Evolutionary conservation across 2,329 filamentous ascomycete species (phyloP).

Genomic region (Fonsecaea multimorphosa): DNA sequence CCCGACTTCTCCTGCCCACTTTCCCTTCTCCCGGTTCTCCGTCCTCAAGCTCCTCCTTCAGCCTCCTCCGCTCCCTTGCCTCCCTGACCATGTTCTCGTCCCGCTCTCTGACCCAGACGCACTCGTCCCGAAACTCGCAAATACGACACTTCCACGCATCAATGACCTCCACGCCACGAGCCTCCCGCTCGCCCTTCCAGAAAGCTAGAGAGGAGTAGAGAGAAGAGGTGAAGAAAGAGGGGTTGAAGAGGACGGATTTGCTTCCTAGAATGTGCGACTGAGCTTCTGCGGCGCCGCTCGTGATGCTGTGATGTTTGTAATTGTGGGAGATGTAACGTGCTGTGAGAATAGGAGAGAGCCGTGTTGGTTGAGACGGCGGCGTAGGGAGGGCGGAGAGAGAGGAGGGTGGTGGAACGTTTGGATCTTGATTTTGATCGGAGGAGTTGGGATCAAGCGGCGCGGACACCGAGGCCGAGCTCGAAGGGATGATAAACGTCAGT

Average conservation of each 20-base stretch:
- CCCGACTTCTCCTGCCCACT: slow-evolving; percentile 25
- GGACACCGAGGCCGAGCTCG: slow-evolving; percentile 34
- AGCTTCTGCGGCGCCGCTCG: slow-evolving; percentile 27
- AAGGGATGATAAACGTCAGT: slow-evolving; percentile 53
- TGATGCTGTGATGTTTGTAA: slow-evolving; percentile 29
- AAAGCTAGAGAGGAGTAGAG: slow-evolving; percentile 75
- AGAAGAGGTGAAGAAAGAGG: slow-evolving; percentile 67
- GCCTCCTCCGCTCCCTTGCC: slow-evolving; percentile 45
- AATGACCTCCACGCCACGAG: slow-evolving; percentile 77
- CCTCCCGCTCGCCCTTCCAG: slow-evolving; percentile 79
- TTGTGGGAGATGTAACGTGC: slow-evolving; percentile 51
- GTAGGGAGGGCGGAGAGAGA: slow-evolving; percentile 45
- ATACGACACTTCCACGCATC: slow-evolving; percentile 87
- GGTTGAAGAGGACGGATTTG: slow-evolving; percentile 71
- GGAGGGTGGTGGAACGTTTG: slow-evolving; percentile 32
- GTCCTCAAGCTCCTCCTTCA: slow-evolving; percentile 37
- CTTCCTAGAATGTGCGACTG: slow-evolving; percentile 54
- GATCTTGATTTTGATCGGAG: background rate
- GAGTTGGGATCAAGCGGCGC: slow-evolving; percentile 40
- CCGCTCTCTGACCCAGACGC: slow-evolving; percentile 76
- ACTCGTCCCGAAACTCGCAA: slow-evolving; percentile 82
- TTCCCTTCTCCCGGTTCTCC: slow-evolving; percentile 10
- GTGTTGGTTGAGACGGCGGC: slow-evolving; percentile 47
- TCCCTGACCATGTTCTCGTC: slow-evolving; percentile 64
- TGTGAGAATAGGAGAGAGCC: slow-evolving; percentile 53